Evolutionary conservation across 192 early-diverging fungal genomes (phyloP), one percentile per base, ranked within the genome.

Genomic region (Linnemannia elongata): DNA sequence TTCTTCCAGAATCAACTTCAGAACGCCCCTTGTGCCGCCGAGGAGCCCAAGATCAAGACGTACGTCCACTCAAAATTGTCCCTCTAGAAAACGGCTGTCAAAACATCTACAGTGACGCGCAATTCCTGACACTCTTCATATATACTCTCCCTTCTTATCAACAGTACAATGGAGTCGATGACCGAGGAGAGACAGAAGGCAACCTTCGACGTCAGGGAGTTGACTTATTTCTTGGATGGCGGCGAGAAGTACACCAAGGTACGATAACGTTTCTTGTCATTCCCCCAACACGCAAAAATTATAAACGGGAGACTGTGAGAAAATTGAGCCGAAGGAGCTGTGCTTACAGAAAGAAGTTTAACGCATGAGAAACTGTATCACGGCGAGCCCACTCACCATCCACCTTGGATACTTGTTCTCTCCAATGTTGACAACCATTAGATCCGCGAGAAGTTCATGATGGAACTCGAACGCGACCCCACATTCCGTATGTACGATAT

Each of bases 181-280:
- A 86, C 90, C 38, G 91, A 93, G 72, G 97, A 97, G 92, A 93
- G 97, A 85, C 85, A 78, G 41, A 91, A 91, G 69, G 93, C 94
- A 8, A 91, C 92, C 36, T 98, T 98, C 72, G 90, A 95, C 35
- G 90, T 97, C 77, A 91, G 93, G 44, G 93, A 95, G 47, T 77
- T 98, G 90, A 97, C 97, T 27, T 93, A 96, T 82, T 94, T 94
- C 80, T 83, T 98, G 60, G 96, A 98, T 72, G 96, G 97, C 60
- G 95, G 93, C 72, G 89, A 92, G 76, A 88, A 93, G 54, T 84
- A 82, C 72, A 93, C 93, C 20, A 77, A 79, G 82, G 89, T 90
- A 82, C 41, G 20, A 76, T n/a, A 60, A 60, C 55, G 1, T 45
- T 15, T 45, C 13, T 45, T 15, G 10, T 3, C 15, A 13, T 45